Evolutionary conservation across 2,329 filamentous ascomycete genomes (phyloP), one percentile per base, ranked within the genome.

Genomic region (Fusarium compactum): DNA sequence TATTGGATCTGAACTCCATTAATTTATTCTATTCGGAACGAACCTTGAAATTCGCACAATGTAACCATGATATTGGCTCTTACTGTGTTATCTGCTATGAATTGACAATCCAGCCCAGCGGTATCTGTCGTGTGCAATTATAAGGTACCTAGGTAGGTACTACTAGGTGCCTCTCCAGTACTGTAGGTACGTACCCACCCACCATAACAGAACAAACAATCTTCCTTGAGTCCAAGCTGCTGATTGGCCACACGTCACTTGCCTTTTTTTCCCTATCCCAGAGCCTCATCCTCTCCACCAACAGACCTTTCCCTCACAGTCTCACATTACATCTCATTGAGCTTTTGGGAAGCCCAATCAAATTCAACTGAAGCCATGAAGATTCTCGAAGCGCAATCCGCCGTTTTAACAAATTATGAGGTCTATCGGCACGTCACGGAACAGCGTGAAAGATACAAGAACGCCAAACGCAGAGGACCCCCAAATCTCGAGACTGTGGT

Each of bases 401-500:
- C 90, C 8, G 85, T 90, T 44, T 83, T 94, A 75, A 88, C 89
- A 77, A 94, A 94, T 79, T 91, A 88, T 70, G 92, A 94, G 83
- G 91, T 94, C 69, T 90, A 90, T 74, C 83, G 86, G 60, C 91
- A 92, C 73, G 80, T 94, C 41, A 80, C 81, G 8, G 85, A 90
- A 48, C 86, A 89, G 74, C 84, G 84, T 54, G 79, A 82, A 58
- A 81, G 82, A 50, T 86, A 89, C 73, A 84, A 87, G 74, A 80
- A 82, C 44, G 79, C 82, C 56, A 85, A 85, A 66, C 84, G 83
- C 18, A 82, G 85, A 43, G 83, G 86, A 6, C 87, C 87, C 3
- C 82, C 82, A 25, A 90, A 90, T 69, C 81, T 90, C 5, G 86
- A 89, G 74, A 89, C 85, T 0, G 81, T 92, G 25, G 85, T 91